Evolutionary conservation across 768 basidiomycete genomes (phyloP), one percentile per base, ranked within the genome.

Genomic region (Russula sp.): DNA sequence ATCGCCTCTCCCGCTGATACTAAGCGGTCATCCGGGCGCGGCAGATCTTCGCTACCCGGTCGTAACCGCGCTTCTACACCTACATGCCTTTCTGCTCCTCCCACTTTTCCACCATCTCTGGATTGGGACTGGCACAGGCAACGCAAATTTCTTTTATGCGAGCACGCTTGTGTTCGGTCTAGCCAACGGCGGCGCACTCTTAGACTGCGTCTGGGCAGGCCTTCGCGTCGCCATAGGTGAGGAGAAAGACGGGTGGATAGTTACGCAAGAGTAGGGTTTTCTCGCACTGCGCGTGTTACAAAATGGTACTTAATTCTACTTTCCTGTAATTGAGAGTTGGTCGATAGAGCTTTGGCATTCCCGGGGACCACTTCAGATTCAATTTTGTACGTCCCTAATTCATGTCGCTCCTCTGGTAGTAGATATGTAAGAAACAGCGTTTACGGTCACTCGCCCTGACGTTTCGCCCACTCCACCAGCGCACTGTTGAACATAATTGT

Each of bases 111-210:
- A 96, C 71, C 83, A 91, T 64, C 79, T 98, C 2, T 99, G 97
- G 96, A 82, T 98, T 7, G 80, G 79, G 10, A 89, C 93, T 62
- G 94, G 94, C 1, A 91, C 93, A 6, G 97, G 94, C 2, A 98
- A 99, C 71, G 94, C 96, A 52, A 98, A 98, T 74, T 99, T 99
- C 76, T 98, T 92, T 77, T 99, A 98, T 71, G 97, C 97, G 0
- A 87, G 89, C 4, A 98, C 94, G 2, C 79, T 98, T 65, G 96
- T 99, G 18, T 94, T 94, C 74, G 94, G 93, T 0, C 81, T 94
- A 67, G 89, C 87, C 3, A 89, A 91, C 67, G 94, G 92, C 0
- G 83, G 89, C n/a, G 88, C 88, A 20, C 71, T 94, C 14, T 78
- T 93, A 2, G 96, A 97, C 72, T 85, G 84, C 32, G 78, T 92